Conservation (phyloP, 2,329 filamentous ascomycete species). For the Xylogone sp. region DNA sequence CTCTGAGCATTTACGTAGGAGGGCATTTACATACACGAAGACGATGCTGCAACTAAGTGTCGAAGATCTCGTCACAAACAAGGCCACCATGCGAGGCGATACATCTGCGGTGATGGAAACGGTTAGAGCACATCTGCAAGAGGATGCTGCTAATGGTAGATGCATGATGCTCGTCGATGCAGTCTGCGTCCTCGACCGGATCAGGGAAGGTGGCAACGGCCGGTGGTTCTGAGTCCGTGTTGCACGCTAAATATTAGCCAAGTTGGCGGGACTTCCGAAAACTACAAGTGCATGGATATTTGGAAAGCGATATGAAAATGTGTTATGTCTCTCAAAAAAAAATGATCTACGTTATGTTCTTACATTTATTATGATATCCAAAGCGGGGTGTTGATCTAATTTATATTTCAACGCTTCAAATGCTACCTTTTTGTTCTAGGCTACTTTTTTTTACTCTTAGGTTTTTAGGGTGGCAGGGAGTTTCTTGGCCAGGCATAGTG, state of each 20-base stretch:
- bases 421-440: too few relatives aligned
- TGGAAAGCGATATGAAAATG: too few relatives aligned
- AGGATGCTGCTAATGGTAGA: slow-evolving; percentile 44
- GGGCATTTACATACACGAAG: slow-evolving; percentile 30
- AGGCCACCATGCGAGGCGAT: slow-evolving; percentile 36
- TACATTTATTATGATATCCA: too few relatives aligned
- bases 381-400: too few relatives aligned
- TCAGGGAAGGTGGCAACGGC: slow-evolving; percentile 38
- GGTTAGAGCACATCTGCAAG: slow-evolving; percentile 42
- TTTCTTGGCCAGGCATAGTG: too few relatives aligned
- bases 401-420: too few relatives aligned
- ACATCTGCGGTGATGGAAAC: slow-evolving; percentile 44
- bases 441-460: too few relatives aligned
- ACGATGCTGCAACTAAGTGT: slow-evolving; percentile 37
- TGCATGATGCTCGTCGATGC: slow-evolving; percentile 51
- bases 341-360: too few relatives aligned
- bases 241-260: not conserved
- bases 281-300: too few relatives aligned
- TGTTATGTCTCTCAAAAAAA: too few relatives aligned
- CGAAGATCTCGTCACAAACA: slow-evolving; percentile 32
- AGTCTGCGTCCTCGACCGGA: slow-evolving; percentile 45
- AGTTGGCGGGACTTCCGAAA: too few relatives aligned
- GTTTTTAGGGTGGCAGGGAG: too few relatives aligned
- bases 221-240: not conserved
- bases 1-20: slow-evolving; percentile 8